Percentiles rank a stretch among this genome's conserved stretches.
Evolutionary conservation across 352 stramenopile genomes (phyloP).

Genomic region (Phytophthora parvispora): DNA sequence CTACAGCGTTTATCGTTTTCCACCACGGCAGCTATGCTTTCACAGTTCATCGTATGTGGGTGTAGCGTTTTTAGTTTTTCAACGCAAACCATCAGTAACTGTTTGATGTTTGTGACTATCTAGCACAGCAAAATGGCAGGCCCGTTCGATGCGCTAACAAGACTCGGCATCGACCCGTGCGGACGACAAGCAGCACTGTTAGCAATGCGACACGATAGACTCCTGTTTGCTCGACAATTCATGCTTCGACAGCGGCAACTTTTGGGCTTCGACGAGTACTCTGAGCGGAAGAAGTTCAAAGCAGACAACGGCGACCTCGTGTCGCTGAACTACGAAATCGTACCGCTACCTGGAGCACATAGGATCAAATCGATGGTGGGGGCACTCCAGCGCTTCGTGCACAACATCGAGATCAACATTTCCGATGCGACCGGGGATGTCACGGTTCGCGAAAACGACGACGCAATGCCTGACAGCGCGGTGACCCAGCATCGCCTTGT

Average conservation of each 20-base stretch:
- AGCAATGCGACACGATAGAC: slow-evolving; percentile 20
- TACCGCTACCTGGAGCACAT: slow-evolving; percentile 34
- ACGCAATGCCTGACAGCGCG: slow-evolving; percentile 15
- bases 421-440: slow-evolving; percentile 45
- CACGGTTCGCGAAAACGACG: slow-evolving; percentile 55
- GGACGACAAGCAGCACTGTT: slow-evolving; percentile 8
- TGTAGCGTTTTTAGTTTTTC: neutral
- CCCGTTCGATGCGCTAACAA: neutral
- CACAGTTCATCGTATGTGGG: slow-evolving; percentile 18
- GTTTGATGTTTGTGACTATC: neutral
- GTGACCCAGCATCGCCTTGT: slow-evolving; percentile 44
- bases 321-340: slow-evolving; percentile 43
- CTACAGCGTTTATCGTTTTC: slow-evolving; percentile 20
- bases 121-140: neutral
- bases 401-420: slow-evolving; percentile 53
- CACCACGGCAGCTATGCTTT: slow-evolving; percentile 20
- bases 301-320: slow-evolving; percentile 30
- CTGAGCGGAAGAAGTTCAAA: slow-evolving; percentile 44
- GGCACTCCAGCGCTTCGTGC: slow-evolving; percentile 38
- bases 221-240: slow-evolving; percentile 28
- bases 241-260: slow-evolving; percentile 18
- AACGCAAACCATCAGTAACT: neutral
- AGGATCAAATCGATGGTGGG: slow-evolving; percentile 37
- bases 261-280: slow-evolving; percentile 27
- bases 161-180: slow-evolving; percentile 6